These are phyloP conservation scores for Trametes sanguinea DNA, from an alignment of 768 basidiomycete species.

Conservation along the genomic window DNA sequence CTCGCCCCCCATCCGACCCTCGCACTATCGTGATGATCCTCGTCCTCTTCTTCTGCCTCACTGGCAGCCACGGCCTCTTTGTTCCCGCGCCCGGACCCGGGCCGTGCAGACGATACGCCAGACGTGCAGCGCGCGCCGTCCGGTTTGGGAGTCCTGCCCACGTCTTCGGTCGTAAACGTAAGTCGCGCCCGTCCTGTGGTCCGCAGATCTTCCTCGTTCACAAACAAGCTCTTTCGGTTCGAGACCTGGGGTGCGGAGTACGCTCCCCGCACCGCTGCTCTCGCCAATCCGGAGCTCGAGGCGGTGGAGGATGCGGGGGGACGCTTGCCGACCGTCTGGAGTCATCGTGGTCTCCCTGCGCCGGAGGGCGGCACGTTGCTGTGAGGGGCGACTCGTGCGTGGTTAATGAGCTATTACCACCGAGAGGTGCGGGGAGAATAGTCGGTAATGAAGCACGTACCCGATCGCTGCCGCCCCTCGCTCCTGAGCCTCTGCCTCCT, in stretches of 20 bases:
- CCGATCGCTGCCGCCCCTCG: slow-evolving; percentile 12
- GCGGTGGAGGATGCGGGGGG: neutral
- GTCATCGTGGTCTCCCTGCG: slow-evolving; percentile 52
- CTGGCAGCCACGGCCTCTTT: neutral
- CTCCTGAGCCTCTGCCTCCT: neutral
- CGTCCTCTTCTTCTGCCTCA: no score
- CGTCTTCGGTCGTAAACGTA: slow-evolving; percentile 23
- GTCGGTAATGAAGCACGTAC: slow-evolving; percentile 20
- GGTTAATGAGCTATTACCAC: slow-evolving; percentile 16
- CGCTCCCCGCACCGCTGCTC: slow-evolving; percentile 3
- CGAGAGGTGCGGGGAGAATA: slow-evolving; percentile 10
- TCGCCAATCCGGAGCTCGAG: neutral
- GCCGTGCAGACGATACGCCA: slow-evolving; percentile 21
- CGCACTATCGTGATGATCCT: slow-evolving; percentile 1
- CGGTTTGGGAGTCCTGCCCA: slow-evolving; percentile 17
- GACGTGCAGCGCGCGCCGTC: neutral
- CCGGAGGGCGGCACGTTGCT: slow-evolving; percentile 40
- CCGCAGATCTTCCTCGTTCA: slow-evolving; percentile 28
- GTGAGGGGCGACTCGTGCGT: neutral
- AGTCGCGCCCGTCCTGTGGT: slow-evolving; percentile 25
- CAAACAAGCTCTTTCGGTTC: slow-evolving; percentile 12
- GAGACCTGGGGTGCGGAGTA: slow-evolving; percentile 20
- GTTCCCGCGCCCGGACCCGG: slow-evolving; percentile 17
- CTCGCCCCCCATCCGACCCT: neutral
- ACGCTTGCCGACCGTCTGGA: slow-evolving; percentile 42